Evolutionary conservation across 495 filamentous ascomycete genomes (phyloP).

Genomic region (Aspergillus cristatus): DNA sequence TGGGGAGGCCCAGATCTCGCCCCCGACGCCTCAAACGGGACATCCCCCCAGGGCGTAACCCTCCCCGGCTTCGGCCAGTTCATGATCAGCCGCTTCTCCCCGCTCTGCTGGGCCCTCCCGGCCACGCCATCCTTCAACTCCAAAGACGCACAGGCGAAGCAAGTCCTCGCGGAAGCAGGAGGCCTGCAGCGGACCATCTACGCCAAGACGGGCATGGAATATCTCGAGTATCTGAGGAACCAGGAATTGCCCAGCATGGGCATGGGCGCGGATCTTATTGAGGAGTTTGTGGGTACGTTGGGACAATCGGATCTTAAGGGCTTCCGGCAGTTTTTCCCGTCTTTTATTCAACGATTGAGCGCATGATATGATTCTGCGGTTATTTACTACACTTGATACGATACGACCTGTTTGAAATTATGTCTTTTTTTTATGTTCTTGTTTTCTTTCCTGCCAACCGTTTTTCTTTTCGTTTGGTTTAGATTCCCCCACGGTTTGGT

Average conservation of each 20-base stretch:
- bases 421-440: slow-evolving; percentile 8
- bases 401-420: slow-evolving; percentile 9
- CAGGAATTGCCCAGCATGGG: slow-evolving; percentile 46
- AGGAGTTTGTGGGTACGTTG: slow-evolving; percentile 47
- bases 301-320: slow-evolving; percentile 41
- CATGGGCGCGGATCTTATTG: slow-evolving; percentile 40
- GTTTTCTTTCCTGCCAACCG: slow-evolving; percentile 11
- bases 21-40: slow-evolving; percentile 39
- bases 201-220: slow-evolving; percentile 64
- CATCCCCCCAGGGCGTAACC: slow-evolving; percentile 31
- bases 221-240: slow-evolving; percentile 45
- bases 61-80: slow-evolving; percentile 90
- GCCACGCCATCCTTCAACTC: slow-evolving; percentile 66
- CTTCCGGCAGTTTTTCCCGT: slow-evolving; percentile 48
- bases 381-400: slow-evolving; percentile 3
- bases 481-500: slow-evolving; percentile 36
- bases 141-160: slow-evolving; percentile 74
- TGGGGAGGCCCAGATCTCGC: slow-evolving; percentile 81
- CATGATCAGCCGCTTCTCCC: slow-evolving; percentile 80
- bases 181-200: slow-evolving; percentile 79
- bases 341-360: slow-evolving; percentile 42
- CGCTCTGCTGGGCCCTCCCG: slow-evolving; percentile 78
- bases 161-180: slow-evolving; percentile 77
- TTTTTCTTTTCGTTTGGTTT: slow-evolving; percentile 20
- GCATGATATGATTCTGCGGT: slow-evolving; percentile 25